Base-by-base conservation (phyloP, 2,329 filamentous ascomycete genomes). In the Sclerotinia borealis region DNA sequence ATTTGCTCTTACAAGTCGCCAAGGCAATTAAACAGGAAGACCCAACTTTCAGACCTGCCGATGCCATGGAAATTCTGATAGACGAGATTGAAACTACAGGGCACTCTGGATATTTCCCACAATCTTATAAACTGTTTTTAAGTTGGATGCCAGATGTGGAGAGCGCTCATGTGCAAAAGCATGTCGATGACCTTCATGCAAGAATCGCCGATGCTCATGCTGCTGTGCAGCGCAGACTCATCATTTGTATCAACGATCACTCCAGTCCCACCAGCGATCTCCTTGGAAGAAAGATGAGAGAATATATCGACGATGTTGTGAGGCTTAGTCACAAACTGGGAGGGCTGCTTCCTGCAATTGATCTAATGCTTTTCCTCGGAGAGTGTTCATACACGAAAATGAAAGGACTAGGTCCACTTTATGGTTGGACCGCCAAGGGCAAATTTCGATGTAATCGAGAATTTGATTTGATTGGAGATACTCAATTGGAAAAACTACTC, bases 121-220 rank as follows among this genome's bases (percentile, higher is more conserved):
- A 49, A 39, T 48, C 45, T 13, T 59, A 59, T 27, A n/a, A 59
- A 5, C 25, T 59, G 8, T 49, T 59, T 25, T 36, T 17, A 4
- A 22, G 19, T 37, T 59, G 56, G 56, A 49, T 59, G 56, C 56
- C 56, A 50, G 45, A 49, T 36, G 56, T 49, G 22, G 56, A 25
- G 29, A n/a, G 22, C 17, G 34, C 56, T 8, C 22, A 36, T 36
- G 29, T 49, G 29, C 13, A 37, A 49, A 34, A 37, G 3, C 17
- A 36, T 7, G 49, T 49, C 31, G 56, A 59, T 36, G 43, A 34
- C 6, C 29, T 59, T 1, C n/a, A 34, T 39, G 19, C 56, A 49
- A 59, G 29, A 31, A 49, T 59, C 3, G 10, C 17, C 4, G 29
- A 49, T n/a, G 31, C 22, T 4, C 43, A 49, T 22, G 31, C 45